These are phyloP conservation scores for Scleroderma citrinum DNA, from an alignment of 768 basidiomycete genomes.

Conservation along the genomic window DNA sequence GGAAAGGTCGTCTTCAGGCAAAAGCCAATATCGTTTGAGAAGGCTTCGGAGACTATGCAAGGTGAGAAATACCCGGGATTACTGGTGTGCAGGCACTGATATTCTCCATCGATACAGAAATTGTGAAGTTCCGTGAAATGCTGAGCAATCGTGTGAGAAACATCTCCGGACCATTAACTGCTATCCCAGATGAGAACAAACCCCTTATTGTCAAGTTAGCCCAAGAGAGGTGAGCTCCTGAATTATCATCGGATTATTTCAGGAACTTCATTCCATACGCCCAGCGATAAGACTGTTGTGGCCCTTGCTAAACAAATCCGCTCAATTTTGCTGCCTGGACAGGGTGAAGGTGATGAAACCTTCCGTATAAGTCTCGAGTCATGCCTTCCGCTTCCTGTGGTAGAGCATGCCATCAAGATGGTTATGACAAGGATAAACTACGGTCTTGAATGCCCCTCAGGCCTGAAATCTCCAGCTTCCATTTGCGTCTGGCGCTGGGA, in stretches of 20 bases:
- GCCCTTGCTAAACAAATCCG: slow-evolving; percentile 66
- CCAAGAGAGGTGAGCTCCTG: slow-evolving; percentile 67
- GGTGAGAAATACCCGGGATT: slow-evolving; percentile 37
- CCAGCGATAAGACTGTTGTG: slow-evolving; percentile 65
- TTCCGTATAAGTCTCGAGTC: slow-evolving; percentile 29
- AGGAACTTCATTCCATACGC: slow-evolving; percentile 6
- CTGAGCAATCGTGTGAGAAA: slow-evolving; percentile 48
- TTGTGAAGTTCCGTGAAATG: slow-evolving; percentile 72
- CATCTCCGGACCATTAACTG: slow-evolving; percentile 44
- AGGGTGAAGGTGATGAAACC: slow-evolving; percentile 48
- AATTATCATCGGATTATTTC: neutral
- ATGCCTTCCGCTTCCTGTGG: slow-evolving; percentile 36
- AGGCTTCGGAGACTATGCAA: slow-evolving; percentile 76
- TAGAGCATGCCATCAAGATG: slow-evolving; percentile 62
- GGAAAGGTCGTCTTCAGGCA: slow-evolving; percentile 74
- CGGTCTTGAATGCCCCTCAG: slow-evolving; percentile 53
- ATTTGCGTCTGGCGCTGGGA: slow-evolving; percentile 87
- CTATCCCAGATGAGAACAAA: slow-evolving; percentile 62
- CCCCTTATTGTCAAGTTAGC: slow-evolving; percentile 77
- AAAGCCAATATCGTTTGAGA: slow-evolving; percentile 68
- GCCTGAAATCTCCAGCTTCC: slow-evolving; percentile 53
- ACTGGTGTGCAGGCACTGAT: neutral
- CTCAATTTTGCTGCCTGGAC: slow-evolving; percentile 57
- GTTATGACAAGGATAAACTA: slow-evolving; percentile 73
- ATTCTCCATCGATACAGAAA: slow-evolving; percentile 40